Base-by-base conservation (phyloP, 169 alveolate genomes). In the Cryptosporidium ubiquitum region DNA sequence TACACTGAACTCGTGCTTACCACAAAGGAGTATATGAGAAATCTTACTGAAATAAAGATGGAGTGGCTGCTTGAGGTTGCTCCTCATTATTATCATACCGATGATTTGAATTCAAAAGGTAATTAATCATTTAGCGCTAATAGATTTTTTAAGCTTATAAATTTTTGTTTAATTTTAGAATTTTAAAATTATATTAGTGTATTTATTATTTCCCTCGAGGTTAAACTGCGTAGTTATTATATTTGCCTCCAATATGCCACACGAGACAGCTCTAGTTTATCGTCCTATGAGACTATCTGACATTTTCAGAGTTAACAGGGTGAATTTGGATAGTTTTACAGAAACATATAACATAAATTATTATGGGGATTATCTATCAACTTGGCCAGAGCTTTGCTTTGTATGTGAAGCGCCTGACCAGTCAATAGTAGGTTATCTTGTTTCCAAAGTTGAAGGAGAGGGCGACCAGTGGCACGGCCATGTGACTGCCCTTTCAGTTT, bases 61-160 rank as follows among this genome's bases (percentile, higher is more conserved):
- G 98, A 98, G 68, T 97, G 99, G 99, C 94, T 98, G 20, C 84
- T 95, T 40, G 99, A 97, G 91, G 95, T 97, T 42, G 99, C 99
- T n/a, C 99, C 99, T 47, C 99, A 97, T 94, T 97, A 96, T 79
- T 98, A 96, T 93, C 93, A 95, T 61, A 23, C 40, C 20, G 64
- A 37, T 2, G 89, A 79, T 10, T n/a, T 79, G 6, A 44, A 42
- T 42, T 18, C 42, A 86, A 20, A 91, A 86, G n/a, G 51, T 18
- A 69, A 9, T 2, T 29, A 68, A 37, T 31, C 26, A 37, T 69
- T 47, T 47, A 44, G 84, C 84, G 64, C 61, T 37, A 31, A 64
- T 12, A 2, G 7, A 64, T 14, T 14, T 58, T 58, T n/a, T 58
- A 18, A 20, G 33, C 64, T 31, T 23, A n/a, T 20, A 26, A 58